phyloP scores from a whole-genome alignment of 2,329 filamentous ascomycete species.

The Colletotrichum noveboracense region DNA sequence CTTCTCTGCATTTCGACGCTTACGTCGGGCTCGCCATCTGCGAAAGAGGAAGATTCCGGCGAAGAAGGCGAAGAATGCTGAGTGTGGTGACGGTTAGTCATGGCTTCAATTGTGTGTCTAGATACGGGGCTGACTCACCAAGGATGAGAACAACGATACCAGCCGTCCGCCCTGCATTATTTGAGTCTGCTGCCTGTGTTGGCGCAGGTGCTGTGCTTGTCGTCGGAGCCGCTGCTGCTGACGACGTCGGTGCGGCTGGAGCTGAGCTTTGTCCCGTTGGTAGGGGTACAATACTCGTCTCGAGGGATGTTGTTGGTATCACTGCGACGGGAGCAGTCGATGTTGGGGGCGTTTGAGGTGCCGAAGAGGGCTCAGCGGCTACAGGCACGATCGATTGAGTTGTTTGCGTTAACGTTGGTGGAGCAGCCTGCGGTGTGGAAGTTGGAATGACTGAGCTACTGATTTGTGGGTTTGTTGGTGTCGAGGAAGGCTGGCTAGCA shows the following conservation, averaged over 20 bases:
- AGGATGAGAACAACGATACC: neutral
- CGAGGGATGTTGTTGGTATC: neutral
- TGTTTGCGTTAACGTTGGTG: neutral
- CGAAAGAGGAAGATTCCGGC: neutral
- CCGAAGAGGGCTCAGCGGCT: neutral
- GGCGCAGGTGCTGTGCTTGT: neutral
- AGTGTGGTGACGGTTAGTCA: neutral
- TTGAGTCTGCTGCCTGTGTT: neutral
- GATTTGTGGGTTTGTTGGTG: neutral
- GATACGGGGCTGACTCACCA: neutral
- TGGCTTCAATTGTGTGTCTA: too few relatives aligned
- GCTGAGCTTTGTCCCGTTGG: neutral
- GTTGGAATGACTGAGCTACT: neutral
- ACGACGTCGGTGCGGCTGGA: neutral
- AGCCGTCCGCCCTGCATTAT: neutral
- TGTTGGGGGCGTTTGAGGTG: neutral
- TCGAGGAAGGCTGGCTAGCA: neutral
- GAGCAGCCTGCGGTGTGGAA: neutral
- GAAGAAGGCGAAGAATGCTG: neutral
- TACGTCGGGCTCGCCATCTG: neutral
- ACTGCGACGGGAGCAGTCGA: neutral
- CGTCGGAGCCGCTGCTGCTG: neutral
- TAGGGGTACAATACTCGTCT: neutral
- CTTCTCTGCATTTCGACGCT: neutral
- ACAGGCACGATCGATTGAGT: neutral